Percentiles rank a stretch among this genome's conserved stretches.
These are phyloP conservation scores for Pythium sukuiense DNA, from an alignment of 352 stramenopile genomes.

Conservation along the genomic window DNA sequence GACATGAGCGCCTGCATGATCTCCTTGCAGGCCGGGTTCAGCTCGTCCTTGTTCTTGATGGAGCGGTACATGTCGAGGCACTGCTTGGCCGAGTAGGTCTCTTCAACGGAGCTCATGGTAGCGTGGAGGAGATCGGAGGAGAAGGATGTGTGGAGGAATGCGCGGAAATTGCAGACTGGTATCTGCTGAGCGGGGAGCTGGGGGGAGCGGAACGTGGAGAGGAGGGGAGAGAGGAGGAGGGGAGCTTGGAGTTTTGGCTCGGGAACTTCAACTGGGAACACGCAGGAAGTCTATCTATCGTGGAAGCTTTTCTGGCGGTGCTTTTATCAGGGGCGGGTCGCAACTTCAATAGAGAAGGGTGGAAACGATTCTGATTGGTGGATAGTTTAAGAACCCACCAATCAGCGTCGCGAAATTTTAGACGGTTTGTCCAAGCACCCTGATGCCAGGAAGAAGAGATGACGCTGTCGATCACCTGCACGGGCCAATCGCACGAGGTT, in stretches of 20 bases:
- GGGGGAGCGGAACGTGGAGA: not conserved
- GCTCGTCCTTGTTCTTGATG: conserved; percentile 83
- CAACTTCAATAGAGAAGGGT: conserved; percentile 22
- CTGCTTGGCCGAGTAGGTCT: conserved; percentile 33
- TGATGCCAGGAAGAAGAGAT: not conserved
- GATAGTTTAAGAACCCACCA: conserved; percentile 22
- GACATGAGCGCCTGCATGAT: conserved; percentile 71
- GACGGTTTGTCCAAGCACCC: not conserved
- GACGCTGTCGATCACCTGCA: not conserved
- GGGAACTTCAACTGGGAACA: conserved; percentile 15
- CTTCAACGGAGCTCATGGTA: conserved; percentile 19
- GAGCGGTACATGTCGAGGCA: conserved; percentile 72
- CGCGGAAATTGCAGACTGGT: not conserved
- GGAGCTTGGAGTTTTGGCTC: conserved; percentile 4
- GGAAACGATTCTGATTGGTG: conserved; percentile 16
- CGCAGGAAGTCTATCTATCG: conserved; percentile 9
- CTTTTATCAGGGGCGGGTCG: conserved; percentile 11
- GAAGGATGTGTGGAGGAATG: not conserved
- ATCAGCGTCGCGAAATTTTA: conserved; percentile 2
- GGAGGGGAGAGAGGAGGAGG: not conserved
- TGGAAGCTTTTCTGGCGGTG: not conserved
- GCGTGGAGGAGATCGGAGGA: conserved; percentile 4
- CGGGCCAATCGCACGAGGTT: not conserved
- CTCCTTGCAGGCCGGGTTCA: conserved; percentile 68
- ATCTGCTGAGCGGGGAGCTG: conserved; percentile 1